Conservation (phyloP, 306 rosid genomes). For the Sesbania bispinosa region DNA sequence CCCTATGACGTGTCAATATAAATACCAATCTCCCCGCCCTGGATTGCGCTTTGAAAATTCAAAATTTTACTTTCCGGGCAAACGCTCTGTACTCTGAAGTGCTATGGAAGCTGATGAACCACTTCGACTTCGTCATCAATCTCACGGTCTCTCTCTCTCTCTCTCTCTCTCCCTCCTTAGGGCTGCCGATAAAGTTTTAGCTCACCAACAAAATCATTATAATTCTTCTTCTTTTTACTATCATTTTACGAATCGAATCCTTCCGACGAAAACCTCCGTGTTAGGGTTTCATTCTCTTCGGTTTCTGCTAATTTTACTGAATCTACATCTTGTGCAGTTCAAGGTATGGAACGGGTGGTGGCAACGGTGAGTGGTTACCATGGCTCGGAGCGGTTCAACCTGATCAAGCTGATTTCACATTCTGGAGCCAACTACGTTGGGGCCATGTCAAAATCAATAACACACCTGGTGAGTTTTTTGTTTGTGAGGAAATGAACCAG, state of each 20-base stretch:
- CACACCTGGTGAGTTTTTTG: constrained; percentile 63
- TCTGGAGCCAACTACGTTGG: constrained; percentile 80
- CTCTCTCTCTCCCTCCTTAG: constrained; percentile 19
- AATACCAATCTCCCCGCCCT: no score
- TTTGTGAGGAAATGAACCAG: not conserved
- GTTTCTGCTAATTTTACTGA: not conserved
- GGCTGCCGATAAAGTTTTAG: not conserved
- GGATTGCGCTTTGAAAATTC: no score
- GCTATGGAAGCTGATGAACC: constrained; percentile 19
- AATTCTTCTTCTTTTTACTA: not conserved
- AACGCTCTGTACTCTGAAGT: not conserved
- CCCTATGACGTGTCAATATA: no score
- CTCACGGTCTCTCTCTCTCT: constrained; percentile 31
- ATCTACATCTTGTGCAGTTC: constrained; percentile 29
- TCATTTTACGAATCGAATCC: not conserved
- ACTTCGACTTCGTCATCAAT: constrained; percentile 7
- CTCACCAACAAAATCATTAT: not conserved
- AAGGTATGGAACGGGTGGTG: constrained; percentile 77
- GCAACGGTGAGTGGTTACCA: constrained; percentile 83
- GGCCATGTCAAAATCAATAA: constrained; percentile 57
- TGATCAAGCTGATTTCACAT: constrained; percentile 63
- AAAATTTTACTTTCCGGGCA: constrained; percentile 40
- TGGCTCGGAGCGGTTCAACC: constrained; percentile 61
- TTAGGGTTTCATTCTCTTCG: constrained; percentile 25
- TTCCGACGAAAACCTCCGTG: not conserved